phyloP scores from a whole-genome alignment of 2,329 filamentous ascomycete genomes.

The Xylariomycetidae sp. region DNA sequence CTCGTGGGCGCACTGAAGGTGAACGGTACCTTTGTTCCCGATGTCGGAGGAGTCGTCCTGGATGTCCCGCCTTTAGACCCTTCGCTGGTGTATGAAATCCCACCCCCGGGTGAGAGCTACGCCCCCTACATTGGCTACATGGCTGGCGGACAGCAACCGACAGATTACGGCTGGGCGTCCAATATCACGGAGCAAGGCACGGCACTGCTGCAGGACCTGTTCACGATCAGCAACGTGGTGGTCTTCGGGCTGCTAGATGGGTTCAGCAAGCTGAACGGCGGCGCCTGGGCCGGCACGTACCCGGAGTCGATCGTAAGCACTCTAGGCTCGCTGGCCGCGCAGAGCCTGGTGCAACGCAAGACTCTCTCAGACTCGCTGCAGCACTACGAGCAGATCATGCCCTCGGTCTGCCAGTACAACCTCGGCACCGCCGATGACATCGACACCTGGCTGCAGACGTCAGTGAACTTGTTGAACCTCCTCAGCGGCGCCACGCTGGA shows the following conservation, averaged over 20 bases:
- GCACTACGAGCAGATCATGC: slow-evolving; percentile 24
- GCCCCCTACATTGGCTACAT: slow-evolving; percentile 23
- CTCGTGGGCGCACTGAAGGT: slow-evolving; percentile 29
- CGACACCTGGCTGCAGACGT: slow-evolving; percentile 22
- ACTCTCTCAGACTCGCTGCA: slow-evolving; percentile 28
- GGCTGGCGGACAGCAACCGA: slow-evolving; percentile 29
- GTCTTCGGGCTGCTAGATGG: slow-evolving; percentile 27
- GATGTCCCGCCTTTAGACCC: slow-evolving; percentile 20
- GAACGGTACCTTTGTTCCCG: slow-evolving; percentile 25
- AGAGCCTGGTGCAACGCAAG: slow-evolving; percentile 30
- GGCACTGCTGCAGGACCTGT: slow-evolving; percentile 21
- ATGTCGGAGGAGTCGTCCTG: slow-evolving; percentile 23
- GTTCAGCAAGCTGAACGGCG: slow-evolving; percentile 19
- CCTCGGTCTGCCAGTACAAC: slow-evolving; percentile 23
- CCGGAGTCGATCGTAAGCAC: slow-evolving; percentile 27
- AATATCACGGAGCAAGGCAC: slow-evolving; percentile 23
- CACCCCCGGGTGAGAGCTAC: slow-evolving; percentile 19
- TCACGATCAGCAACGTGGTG: slow-evolving; percentile 29
- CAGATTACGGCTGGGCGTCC: slow-evolving; percentile 27
- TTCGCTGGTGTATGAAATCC: slow-evolving; percentile 18
- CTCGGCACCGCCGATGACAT: slow-evolving; percentile 13
- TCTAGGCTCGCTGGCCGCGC: slow-evolving; percentile 27
- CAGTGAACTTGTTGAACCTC: slow-evolving; percentile 20
- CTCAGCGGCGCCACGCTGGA: slow-evolving; percentile 28
- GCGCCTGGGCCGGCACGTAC: slow-evolving; percentile 27